phyloP scores from a whole-genome alignment of 306 rosid genomes.

The Myrica gale region DNA sequence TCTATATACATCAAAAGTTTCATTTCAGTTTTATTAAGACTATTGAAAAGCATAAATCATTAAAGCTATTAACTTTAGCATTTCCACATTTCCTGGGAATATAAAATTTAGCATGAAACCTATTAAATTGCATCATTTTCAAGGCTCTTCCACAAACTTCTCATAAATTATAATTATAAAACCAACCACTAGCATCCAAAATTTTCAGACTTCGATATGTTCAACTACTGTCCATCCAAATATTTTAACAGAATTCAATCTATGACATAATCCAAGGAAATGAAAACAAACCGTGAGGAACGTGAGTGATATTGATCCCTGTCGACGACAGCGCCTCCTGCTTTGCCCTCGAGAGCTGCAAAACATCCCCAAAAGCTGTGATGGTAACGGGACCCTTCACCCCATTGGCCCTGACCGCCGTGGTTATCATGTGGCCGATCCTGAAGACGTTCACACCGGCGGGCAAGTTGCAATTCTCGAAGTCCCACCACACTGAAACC shows the following conservation, averaged over 20 bases:
- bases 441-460: conserved; percentile 36
- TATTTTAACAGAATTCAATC: background rate
- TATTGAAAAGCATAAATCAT: background rate
- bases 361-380: conserved; percentile 70
- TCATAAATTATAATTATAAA: background rate
- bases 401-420: conserved; percentile 72
- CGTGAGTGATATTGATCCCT: conserved; percentile 66
- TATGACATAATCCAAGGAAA: background rate
- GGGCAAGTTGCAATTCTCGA: conserved; percentile 72
- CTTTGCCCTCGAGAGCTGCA: conserved; percentile 49
- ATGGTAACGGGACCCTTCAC: conserved; percentile 77
- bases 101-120: background rate
- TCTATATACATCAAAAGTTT: no score
- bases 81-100: background rate
- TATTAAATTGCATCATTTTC: background rate
- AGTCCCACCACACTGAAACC: conserved; percentile 98
- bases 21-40: background rate
- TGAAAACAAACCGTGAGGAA: conserved; percentile 53
- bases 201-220: background rate
- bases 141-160: background rate
- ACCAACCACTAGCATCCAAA: background rate
- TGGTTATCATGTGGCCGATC: conserved; percentile 45
- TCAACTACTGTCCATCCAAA: background rate
- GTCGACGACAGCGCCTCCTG: conserved; percentile 75
- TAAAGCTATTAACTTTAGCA: background rate